Conservation (phyloP, 1,284 basidiomycete genomes). For the Boletellus dicymbophilus region DNA sequence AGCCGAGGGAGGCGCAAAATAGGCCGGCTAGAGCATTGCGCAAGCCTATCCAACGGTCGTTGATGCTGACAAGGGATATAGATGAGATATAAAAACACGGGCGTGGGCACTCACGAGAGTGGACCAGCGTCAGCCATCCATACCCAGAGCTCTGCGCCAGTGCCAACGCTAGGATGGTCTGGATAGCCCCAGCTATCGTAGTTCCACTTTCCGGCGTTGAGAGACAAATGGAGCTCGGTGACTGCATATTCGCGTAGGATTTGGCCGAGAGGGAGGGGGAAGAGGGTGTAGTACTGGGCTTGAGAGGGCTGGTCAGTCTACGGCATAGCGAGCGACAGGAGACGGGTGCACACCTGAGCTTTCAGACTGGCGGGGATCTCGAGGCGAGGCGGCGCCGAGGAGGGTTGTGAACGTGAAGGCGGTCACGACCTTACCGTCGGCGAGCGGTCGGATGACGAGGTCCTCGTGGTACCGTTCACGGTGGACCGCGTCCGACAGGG, state of each 20-base stretch:
- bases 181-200: constrained; percentile 87
- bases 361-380: constrained; percentile 50
- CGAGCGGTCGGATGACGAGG: constrained; percentile 72
- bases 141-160: constrained; percentile 89
- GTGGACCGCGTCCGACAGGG: background rate
- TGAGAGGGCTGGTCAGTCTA: background rate
- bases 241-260: constrained; percentile 84
- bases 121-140: constrained; percentile 69
- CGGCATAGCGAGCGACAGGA: background rate
- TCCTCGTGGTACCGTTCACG: constrained; percentile 66
- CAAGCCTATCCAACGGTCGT: constrained; percentile 81
- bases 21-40: constrained; percentile 90
- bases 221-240: constrained; percentile 82
- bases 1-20: constrained; percentile 92
- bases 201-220: constrained; percentile 92
- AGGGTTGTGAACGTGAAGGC: constrained; percentile 84
- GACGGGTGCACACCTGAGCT: constrained; percentile 41
- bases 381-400: constrained; percentile 45
- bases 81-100: background rate
- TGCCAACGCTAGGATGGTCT: constrained; percentile 72
- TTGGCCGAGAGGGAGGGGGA: constrained; percentile 86
- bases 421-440: constrained; percentile 83
- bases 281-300: constrained; percentile 84
- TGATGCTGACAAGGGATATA: constrained; percentile 45
- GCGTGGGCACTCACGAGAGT: constrained; percentile 45